Evolutionary conservation across 345 rosid species (phyloP).

Genomic region (Hibiscus mutabilis): DNA sequence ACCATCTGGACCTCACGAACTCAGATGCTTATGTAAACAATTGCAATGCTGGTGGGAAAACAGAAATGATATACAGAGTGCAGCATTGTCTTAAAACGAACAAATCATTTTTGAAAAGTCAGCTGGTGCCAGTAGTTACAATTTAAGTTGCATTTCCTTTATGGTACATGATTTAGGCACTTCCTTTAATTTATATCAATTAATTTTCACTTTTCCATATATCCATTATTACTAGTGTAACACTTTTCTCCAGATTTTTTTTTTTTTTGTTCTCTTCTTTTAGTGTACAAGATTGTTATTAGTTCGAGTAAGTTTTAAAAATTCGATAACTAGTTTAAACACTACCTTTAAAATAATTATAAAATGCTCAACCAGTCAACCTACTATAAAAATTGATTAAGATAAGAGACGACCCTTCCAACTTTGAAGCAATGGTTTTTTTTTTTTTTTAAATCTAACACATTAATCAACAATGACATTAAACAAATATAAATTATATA

Average conservation of each 20-base stretch:
- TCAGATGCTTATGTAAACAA: slow-evolving; percentile 11
- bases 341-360: no score
- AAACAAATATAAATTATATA: no score
- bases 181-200: not conserved
- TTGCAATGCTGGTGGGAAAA: slow-evolving; percentile 2
- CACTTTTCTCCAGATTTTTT: not conserved
- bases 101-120: slow-evolving; percentile 28
- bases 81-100: slow-evolving; percentile 16
- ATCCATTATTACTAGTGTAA: not conserved
- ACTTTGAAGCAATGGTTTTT: no score
- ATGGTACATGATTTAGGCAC: not conserved
- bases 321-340: no score
- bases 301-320: not conserved
- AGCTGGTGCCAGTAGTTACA: not conserved
- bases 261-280: not conserved
- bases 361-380: no score
- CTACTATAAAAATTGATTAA: no score
- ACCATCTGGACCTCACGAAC: slow-evolving; percentile 15
- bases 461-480: no score
- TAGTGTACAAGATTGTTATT: not conserved
- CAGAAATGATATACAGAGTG: slow-evolving; percentile 7
- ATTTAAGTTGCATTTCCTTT: slow-evolving; percentile 2
- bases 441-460: no score
- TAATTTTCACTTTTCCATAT: not conserved
- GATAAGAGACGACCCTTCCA: no score